Evolutionary conservation across 192 early-diverging fungal species (phyloP).

Genomic region (Geranomyces variabilis): DNA sequence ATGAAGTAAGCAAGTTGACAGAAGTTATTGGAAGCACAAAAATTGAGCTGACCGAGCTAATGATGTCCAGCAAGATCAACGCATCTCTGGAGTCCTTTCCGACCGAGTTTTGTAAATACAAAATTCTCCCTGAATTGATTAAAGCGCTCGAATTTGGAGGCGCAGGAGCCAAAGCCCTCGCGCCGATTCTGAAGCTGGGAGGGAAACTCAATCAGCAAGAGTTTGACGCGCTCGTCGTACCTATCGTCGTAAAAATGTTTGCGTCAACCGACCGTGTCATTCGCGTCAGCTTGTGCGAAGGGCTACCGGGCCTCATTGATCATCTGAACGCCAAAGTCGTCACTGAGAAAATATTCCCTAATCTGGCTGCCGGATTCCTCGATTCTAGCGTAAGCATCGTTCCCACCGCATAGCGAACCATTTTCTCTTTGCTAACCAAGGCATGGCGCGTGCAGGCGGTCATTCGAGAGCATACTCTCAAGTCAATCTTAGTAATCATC

Average conservation of each 20-base stretch:
- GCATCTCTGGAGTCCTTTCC: slow-evolving; percentile 76
- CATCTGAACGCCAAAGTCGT: slow-evolving; percentile 70
- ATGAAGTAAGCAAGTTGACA: slow-evolving; percentile 28
- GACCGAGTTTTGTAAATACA: slow-evolving; percentile 81
- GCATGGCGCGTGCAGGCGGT: slow-evolving; percentile 52
- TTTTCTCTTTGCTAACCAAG: too few species aligned
- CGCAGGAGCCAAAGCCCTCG: slow-evolving; percentile 49
- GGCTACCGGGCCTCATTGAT: slow-evolving; percentile 71
- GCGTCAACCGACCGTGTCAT: slow-evolving; percentile 83
- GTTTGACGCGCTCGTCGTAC: slow-evolving; percentile 71
- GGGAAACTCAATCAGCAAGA: slow-evolving; percentile 62
- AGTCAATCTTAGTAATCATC: slow-evolving; percentile 66
- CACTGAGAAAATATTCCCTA: slow-evolving; percentile 82
- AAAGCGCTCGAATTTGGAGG: slow-evolving; percentile 62
- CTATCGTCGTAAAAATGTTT: slow-evolving; percentile 84
- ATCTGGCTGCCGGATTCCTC: slow-evolving; percentile 83
- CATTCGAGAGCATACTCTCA: slow-evolving; percentile 90
- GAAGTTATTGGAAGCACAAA: slow-evolving; percentile 1
- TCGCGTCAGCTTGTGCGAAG: slow-evolving; percentile 83
- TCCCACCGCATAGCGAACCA: neutral
- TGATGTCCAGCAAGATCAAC: slow-evolving; percentile 65
- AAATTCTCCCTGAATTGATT: slow-evolving; percentile 90
- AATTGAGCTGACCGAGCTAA: neutral
- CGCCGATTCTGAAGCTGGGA: slow-evolving; percentile 85
- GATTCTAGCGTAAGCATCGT: slow-evolving; percentile 63